These are phyloP conservation scores for Trametes cinnabarina DNA, from an alignment of 768 basidiomycete species.

Conservation along the genomic window DNA sequence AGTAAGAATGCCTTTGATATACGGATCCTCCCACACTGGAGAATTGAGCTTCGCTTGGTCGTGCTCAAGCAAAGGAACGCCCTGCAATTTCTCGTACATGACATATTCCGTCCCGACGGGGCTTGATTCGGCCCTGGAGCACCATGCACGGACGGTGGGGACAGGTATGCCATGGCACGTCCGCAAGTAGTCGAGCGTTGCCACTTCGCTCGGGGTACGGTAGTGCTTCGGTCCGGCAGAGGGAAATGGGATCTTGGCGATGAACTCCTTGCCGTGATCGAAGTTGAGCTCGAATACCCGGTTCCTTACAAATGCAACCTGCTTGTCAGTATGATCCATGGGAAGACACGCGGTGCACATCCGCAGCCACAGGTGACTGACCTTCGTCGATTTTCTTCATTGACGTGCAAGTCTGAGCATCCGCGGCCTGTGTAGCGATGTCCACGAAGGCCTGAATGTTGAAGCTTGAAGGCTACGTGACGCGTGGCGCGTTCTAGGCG, in stretches of 20 bases:
- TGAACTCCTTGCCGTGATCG: constrained; percentile 35
- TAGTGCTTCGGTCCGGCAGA: constrained; percentile 36
- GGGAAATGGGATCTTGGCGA: constrained; percentile 44
- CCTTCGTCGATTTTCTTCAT: constrained; percentile 13
- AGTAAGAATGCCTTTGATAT: background rate
- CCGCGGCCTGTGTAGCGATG: constrained; percentile 6
- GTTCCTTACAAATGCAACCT: constrained; percentile 22
- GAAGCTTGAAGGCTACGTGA: constrained; percentile 18
- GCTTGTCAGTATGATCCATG: no score
- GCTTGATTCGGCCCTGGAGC: constrained; percentile 31
- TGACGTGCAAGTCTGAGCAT: constrained; percentile 5
- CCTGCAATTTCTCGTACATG: constrained; percentile 40
- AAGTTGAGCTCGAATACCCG: constrained; percentile 41
- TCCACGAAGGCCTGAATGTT: constrained; percentile 12
- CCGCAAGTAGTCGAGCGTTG: constrained; percentile 43
- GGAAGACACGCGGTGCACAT: background rate
- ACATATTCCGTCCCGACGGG: constrained; percentile 44
- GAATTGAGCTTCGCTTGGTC: background rate
- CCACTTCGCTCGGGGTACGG: constrained; percentile 45
- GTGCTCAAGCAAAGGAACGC: background rate
- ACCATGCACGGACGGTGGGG: constrained; percentile 42
- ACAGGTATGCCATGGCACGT: constrained; percentile 37
- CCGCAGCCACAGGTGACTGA: background rate
- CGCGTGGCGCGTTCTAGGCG: constrained; percentile 10
- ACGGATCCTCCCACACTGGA: background rate